Evolutionary conservation across 306 rosid genomes (phyloP), one percentile per base, ranked within the genome.

Genomic region (Trifolium repens): DNA sequence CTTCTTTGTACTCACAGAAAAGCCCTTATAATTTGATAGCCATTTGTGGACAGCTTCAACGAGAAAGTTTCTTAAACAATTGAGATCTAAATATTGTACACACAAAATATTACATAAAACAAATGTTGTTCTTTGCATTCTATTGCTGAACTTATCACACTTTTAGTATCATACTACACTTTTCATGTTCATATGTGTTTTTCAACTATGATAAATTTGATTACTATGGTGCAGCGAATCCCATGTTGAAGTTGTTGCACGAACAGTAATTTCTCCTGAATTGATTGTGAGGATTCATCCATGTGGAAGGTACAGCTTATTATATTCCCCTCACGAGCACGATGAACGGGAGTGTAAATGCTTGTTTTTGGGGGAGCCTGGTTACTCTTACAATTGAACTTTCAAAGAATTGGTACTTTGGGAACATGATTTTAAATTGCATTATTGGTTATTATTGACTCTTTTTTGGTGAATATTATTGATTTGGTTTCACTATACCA

Each of bases 211-310:
- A 32, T 60, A 47, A 47, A 13, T 74, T 64, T 34, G 52, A 71
- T 59, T 27, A n/a, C 37, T 71, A 11, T 74, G 84, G 39, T 86
- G 84, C 88, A 89, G 91, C 52, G 78, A 85, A 70, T 73, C 88
- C 39, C 85, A 83, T 77, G 91, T 85, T 57, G 81, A 79, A 79
- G 91, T 79, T 3, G 71, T 79, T 44, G 93, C 91, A 27, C 73
- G 79, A 8, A 73, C 84, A 32, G 35, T 4, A 0, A 83, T 89
- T 46, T 67, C 44, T 8, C 82, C 81, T 0, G 65, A 58, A 3
- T 83, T 85, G 71, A 80, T 78, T 37, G 81, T 85, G 5, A 67
- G 74, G 55, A 63, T 83, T 30, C 53, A 77, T 40, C 67, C 77
- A 47, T 53, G 79, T 0, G 88, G 85, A 61, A 81, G 49, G 79